These are phyloP conservation scores for Elsinoe arachidis DNA, from an alignment of 2,329 filamentous ascomycete species.

Conservation along the genomic window DNA sequence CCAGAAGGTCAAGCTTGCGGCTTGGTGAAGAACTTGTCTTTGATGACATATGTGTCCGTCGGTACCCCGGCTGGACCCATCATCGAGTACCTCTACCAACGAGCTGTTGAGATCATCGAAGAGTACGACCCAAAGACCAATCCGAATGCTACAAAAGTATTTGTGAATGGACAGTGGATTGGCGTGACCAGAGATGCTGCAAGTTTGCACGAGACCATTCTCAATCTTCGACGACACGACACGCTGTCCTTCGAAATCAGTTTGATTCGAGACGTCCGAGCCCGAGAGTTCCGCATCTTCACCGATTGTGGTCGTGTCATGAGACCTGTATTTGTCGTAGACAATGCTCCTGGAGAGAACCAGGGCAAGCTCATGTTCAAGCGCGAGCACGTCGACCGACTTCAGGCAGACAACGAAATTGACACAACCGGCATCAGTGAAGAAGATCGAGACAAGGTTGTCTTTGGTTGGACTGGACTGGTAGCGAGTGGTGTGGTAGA, in stretches of 20 bases:
- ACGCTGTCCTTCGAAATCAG: conserved; percentile 89
- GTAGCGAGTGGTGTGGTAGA: conserved; percentile 81
- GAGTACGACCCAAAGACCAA: conserved; percentile 64
- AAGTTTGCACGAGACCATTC: conserved; percentile 57
- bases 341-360: conserved; percentile 69
- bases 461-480: conserved; percentile 82
- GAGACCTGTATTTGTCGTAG: conserved; percentile 85
- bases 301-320: conserved; percentile 94
- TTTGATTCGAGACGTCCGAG: conserved; percentile 89
- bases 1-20: conserved; percentile 98
- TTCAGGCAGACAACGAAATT: conserved; percentile 64
- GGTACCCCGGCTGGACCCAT: conserved; percentile 86
- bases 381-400: conserved; percentile 69
- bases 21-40: conserved; percentile 90
- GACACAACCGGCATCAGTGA: conserved; percentile 49
- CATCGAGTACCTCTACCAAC: conserved; percentile 88
- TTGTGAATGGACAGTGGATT: conserved; percentile 97
- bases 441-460: conserved; percentile 49
- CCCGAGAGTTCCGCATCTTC: conserved; percentile 97
- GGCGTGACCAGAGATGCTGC: conserved; percentile 86
- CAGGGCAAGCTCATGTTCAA: conserved; percentile 72
- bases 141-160: conserved; percentile 92
- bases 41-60: conserved; percentile 98
- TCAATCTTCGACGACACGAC: conserved; percentile 50
- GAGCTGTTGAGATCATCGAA: conserved; percentile 93